Base-by-base conservation (phyloP, 2,329 filamentous ascomycete species). In the Arthroderma sp. region DNA sequence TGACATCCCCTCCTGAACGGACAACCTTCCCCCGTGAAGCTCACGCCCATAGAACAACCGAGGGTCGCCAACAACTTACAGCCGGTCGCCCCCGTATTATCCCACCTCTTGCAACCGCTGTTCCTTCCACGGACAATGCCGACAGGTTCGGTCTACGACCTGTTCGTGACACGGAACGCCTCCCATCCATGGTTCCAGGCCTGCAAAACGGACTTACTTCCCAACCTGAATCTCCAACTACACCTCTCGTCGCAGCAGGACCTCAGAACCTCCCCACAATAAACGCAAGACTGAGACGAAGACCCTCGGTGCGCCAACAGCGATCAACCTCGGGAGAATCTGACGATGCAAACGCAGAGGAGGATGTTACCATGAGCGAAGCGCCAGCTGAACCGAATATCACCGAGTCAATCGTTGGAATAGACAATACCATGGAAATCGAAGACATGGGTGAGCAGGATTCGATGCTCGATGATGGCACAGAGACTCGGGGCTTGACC, bases 181-280 rank as follows among this genome's bases (percentile, higher is more conserved):
- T 91, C 47, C 85, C 83, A 39, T 91, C 83, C 43, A 93, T 91
- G 80, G 71, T 81, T 38, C 77, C 82, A 5, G 75, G 81, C 36
- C 70, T 81, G 44, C 76, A 83, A 50, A 71, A 75, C 7, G 81
- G 83, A 43, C 67, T 87, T 44, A 75, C 76, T 36, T 95, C 89
- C n/a, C 88, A 94, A 60, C 91, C 91, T 6, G 84, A 88, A 46
- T 95, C 87, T 8, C 87, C 87, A 1, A 91, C 85, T 5, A 94
- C 87, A 1, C 87, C 87, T 9, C 73, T 83, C 38, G 81, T 81
- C 39, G 78, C 81, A 1, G 69, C 79, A 28, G 39, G 29, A 27
- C 66, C 71, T 41, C 81, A 65, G 59, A 74, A 48, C 62, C 70
- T 56, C 71, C 47, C 75, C 67, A 28, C 71, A 65, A 15, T 75